Evolutionary conservation across 257 asterid species (phyloP), one percentile per base, ranked within the genome.

Genomic region (Nicotiana noctiflora): DNA sequence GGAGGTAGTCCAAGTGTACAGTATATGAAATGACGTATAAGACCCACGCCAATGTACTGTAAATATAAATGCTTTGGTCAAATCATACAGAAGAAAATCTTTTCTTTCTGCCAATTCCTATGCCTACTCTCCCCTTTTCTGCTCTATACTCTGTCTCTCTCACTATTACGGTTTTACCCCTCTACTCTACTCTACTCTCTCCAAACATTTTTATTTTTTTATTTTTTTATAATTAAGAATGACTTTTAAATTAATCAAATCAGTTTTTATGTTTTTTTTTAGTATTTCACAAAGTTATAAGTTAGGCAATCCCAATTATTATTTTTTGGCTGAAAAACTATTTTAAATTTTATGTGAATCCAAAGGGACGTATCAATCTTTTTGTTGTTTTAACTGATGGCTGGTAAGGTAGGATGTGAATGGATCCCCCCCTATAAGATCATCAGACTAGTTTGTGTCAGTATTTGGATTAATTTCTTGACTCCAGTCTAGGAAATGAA

Each of bases 11-110:
- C 61, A 29, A 29, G 13, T 79, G 77, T 64, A 79, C 76, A 79
- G 61, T 64, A 9, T 64, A 32, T 46, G 65, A 79, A 79, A 79
- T 29, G 82, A 79, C 82, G 37, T 79, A 64, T 63, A 70, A 51
- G 77, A 79, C 82, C 82, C 77, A 79, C 49, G 61, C 72, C 76
- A 25, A 25, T 44, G 31, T 70, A 52, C 34, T 53, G 40, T 37
- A 9, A 2, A 15, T 29, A 11, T 2, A 57, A 86, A 82, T 87
- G 91, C 85, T 82, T 85, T 82, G 76, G 93, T 91, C 93, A 91
- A 91, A 91, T 90, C 93, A 85, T 62, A 75, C 82, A 79, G 80
- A 72, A 79, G 83, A 84, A 87, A 83, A 88, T 87, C 92, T 88
- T 40, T 40, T 40, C 49, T 40, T 29, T 87, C 88, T 89, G 88